Conservation (phyloP, 202 grass and related monocot genomes). For the Elaeis oleifera region DNA sequence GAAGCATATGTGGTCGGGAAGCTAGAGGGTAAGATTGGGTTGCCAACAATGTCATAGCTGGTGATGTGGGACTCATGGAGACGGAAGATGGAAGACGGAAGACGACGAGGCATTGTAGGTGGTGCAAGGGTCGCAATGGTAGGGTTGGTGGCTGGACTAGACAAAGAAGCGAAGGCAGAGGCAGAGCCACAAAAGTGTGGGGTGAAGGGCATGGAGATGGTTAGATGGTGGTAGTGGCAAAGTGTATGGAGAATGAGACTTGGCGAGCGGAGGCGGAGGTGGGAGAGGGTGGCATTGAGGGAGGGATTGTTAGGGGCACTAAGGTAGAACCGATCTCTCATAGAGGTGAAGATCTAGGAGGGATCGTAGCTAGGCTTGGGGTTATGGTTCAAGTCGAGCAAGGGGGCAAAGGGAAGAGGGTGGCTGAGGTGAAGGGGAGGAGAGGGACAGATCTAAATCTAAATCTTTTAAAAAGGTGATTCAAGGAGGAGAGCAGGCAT, state of each 20-base stretch:
- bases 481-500: slow-evolving; percentile 12
- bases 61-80: slow-evolving; percentile 75
- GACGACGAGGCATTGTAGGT: slow-evolving; percentile 37
- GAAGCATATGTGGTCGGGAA: slow-evolving; percentile 63
- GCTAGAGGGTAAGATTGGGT: slow-evolving; percentile 53
- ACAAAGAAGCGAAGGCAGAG: slow-evolving; percentile 80
- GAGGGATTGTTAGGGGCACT: slow-evolving; percentile 20
- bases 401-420: slow-evolving; percentile 12
- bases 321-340: slow-evolving; percentile 45
- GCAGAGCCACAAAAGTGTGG: slow-evolving; percentile 29
- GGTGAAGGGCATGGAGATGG: slow-evolving; percentile 1
- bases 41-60: slow-evolving; percentile 64
- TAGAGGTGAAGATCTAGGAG: slow-evolving; percentile 31
- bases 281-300: slow-evolving; percentile 35
- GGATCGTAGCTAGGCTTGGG: slow-evolving; percentile 6
- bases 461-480: neutral
- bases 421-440: slow-evolving; percentile 15
- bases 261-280: slow-evolving; percentile 34
- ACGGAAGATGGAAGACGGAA: slow-evolving; percentile 57
- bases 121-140: slow-evolving; percentile 47
- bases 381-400: neutral
- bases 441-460: slow-evolving; percentile 24
- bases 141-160: slow-evolving; percentile 48
- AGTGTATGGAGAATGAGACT: slow-evolving; percentile 51
- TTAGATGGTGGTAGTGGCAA: slow-evolving; percentile 38